Base-by-base conservation (phyloP, 2,329 filamentous ascomycete genomes). In the Ceratocystis huliohia region DNA sequence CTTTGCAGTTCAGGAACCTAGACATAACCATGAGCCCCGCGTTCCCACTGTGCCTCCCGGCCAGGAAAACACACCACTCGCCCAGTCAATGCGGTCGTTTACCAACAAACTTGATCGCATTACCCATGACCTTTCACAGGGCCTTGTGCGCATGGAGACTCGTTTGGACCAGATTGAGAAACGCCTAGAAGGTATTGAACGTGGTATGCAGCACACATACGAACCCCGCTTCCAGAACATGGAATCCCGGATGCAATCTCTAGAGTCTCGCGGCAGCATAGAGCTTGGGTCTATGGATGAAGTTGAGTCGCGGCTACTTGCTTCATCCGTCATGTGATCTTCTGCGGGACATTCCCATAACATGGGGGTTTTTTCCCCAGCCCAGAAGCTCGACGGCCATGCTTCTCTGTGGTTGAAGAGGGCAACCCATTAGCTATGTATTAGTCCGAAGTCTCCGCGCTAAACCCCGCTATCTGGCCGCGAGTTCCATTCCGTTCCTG, bases 11-110 rank as follows among this genome's bases (percentile, higher is more conserved):
- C 83, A 85, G 68, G 81, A 84, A 66, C 73, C 78, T n/a, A 77
- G 82, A 15, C 83, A 85, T 72, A 85, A 85, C 73, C 83, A 85
- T 72, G 83, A 85, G 70, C 80, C 83, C 41, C 81, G 83, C 68
- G 75, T 83, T 63, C 78, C 81, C 7, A 79, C 81, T 20, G 80
- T 79, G 45, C 77, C 78, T 1, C 79, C 81, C 1, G 81, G 82
- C 30, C 80, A 83, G 68, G 82, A 84, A 71, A 82, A 81, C 71
- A 80, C 82, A 3, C 82, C 82, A 0, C 76, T 84, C 67, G 80
- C 81, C 1, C 83, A 84, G 70, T 82, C 78, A 63, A 79, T 85
- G 45, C 79, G 83, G 61, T 83, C 79, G 61, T 77, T 85, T 59
- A 82, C 78, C 5, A 83, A 84, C 72, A 85, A 84, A 75, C 75